Base-by-base conservation (phyloP, 148 eudicot species). In the Persicaria tinctoria region DNA sequence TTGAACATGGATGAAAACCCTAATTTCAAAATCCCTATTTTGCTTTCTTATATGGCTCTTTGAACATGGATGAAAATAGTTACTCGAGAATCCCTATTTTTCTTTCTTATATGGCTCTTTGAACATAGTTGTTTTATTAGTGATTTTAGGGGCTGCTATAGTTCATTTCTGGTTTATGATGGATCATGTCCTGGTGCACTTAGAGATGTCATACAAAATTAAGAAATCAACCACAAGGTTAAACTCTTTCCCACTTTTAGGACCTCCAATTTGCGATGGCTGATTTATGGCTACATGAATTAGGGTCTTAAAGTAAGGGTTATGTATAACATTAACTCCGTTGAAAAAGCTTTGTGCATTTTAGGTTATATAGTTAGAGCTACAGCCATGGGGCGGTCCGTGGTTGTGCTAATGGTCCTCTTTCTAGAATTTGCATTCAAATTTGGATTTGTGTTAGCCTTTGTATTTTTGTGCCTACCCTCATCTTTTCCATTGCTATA, bases 371-470 rank as follows among this genome's bases (percentile, higher is more conserved):
- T 5, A 44, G 70, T 66, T 66, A 45, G n/a, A 6, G 63, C 45
- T 62, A 32, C 32, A 62, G 3, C 17, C 17, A 32, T 62, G 68
- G 70, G 48, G 70, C 41, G 70, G 70, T 66, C 70, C 48, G 70
- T 4, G 14, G 8, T 32, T 32, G 38, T 64, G 8, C 32, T 66
- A 66, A 66, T 66, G 70, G 47, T 66, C 70, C 48, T 38, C 41
- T 50, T 41, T 66, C 47, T 66, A 27, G 38, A 66, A 5, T 44
- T 41, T 41, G 18, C 47, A 1, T 38, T 66, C 47, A 13, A 13
- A 38, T 13, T 66, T 66, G 46, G 69, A 18, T 3, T 41, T 66
- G 70, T 66, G 17, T 44, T 41, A 66, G 7, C 10, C 27, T 17
- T 57, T 50, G 17, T 38, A 18, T 5, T 57, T 57, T 57, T 18